A percentile compares a stretch with the other conserved stretches of the same genome.
Conservation (phyloP, 139 green algal species). For the Microglena sp. region DNA sequence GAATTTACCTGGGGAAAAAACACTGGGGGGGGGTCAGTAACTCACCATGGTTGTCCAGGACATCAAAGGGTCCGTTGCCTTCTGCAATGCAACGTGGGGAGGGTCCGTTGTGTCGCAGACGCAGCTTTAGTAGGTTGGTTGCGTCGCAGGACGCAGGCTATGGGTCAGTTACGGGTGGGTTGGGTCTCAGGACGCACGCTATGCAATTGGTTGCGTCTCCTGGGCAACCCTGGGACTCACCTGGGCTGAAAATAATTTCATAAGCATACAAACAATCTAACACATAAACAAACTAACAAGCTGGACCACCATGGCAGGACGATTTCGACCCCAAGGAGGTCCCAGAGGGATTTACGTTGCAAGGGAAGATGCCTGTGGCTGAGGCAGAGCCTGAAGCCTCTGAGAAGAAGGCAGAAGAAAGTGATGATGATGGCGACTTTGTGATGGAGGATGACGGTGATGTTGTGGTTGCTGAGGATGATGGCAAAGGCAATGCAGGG, state of each 20-base stretch:
- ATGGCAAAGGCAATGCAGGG: not conserved
- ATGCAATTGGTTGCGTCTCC: too few species aligned
- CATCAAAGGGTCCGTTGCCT: too few species aligned
- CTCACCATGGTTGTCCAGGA: too few species aligned
- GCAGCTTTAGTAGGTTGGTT: too few species aligned
- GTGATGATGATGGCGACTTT: not conserved
- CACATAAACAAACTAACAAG: not conserved
- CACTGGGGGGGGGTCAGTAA: too few species aligned
- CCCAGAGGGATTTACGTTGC: constrained; percentile 19
- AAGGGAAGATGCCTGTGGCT: constrained; percentile 23
- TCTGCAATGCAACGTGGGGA: not conserved
- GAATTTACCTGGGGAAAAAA: too few species aligned
- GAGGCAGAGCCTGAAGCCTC: not conserved
- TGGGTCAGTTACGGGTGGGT: too few species aligned
- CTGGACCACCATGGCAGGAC: not conserved
- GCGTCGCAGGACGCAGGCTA: too few species aligned
- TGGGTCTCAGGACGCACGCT: too few species aligned
- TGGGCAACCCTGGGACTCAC: not conserved
- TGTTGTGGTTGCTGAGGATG: not conserved
- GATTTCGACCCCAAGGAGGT: not conserved
- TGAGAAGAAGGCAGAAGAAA: not conserved
- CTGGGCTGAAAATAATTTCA: not conserved
- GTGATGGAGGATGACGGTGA: not conserved
- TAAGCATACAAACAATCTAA: not conserved
- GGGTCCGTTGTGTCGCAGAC: too few species aligned